A percentile compares a stretch with the other conserved stretches of the same genome.
phyloP scores from a whole-genome alignment of 352 stramenopile genomes.

The Phytophthora palmivora region DNA sequence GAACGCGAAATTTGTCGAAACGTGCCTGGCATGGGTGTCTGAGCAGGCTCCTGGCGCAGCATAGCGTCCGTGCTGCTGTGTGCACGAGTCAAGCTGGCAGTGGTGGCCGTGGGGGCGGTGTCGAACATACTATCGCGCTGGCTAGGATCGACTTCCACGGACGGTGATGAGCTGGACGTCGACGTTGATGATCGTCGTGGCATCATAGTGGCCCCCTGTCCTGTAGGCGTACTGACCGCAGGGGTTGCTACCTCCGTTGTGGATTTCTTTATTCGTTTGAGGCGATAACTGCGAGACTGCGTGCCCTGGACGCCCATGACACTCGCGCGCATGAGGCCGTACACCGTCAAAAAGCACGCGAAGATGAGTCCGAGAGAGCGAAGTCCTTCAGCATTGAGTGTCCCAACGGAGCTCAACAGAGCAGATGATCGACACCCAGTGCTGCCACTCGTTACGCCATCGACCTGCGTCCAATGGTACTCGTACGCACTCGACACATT shows the following conservation, averaged over 20 bases:
- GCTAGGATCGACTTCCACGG: slow-evolving; percentile 31
- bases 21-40: slow-evolving; percentile 15
- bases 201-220: slow-evolving; percentile 26
- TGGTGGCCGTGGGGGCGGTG: slow-evolving; percentile 3
- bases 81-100: slow-evolving; percentile 21
- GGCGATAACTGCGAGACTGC: slow-evolving; percentile 52
- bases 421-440: slow-evolving; percentile 18
- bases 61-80: slow-evolving; percentile 27
- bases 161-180: slow-evolving; percentile 41
- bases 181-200: slow-evolving; percentile 39
- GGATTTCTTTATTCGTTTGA: slow-evolving; percentile 62
- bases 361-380: slow-evolving; percentile 57
- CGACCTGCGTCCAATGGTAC: slow-evolving; percentile 43
- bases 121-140: slow-evolving; percentile 35
- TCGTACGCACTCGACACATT: slow-evolving; percentile 55
- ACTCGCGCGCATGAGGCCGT: slow-evolving; percentile 59
- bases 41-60: slow-evolving; percentile 16
- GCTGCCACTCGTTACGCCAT: slow-evolving; percentile 7
- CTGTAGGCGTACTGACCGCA: neutral
- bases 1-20: slow-evolving; percentile 38
- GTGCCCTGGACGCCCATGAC: slow-evolving; percentile 60
- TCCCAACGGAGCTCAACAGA: slow-evolving; percentile 28
- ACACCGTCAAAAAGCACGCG: slow-evolving; percentile 64
- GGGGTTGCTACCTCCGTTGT: slow-evolving; percentile 30
- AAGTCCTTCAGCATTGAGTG: slow-evolving; percentile 42